Base-by-base conservation (phyloP, 1,284 basidiomycete genomes). In the Ganoderma sinense region DNA sequence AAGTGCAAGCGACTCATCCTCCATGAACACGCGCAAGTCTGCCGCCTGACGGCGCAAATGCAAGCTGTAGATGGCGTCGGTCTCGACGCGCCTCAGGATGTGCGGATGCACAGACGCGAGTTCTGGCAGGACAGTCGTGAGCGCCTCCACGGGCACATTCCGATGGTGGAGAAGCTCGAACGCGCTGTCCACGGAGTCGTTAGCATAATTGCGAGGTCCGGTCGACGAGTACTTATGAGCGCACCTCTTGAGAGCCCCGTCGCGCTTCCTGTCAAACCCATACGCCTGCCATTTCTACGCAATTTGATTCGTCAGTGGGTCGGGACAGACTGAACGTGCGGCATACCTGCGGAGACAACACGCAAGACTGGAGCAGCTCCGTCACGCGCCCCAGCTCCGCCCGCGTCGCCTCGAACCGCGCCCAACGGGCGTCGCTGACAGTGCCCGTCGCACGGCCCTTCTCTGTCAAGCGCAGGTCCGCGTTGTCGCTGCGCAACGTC, bases 401-500 rank as follows among this genome's bases (percentile, higher is more conserved):
- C 43, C 86, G 83, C 4, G 87, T 88, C 0, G 75, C 71, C 56
- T 83, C 76, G 73, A 91, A 91, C 3, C 78, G 78, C 1, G 73
- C 69, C 93, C 92, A 95, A 8, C 95, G 86, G 31, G 77, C 77
- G 59, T 89, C 85, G 13, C 89, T 87, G n/a, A 97, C 85, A 5
- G 87, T 87, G 6, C 92, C 91, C 4, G 82, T 86, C 2, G 78
- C 72, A 55, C 87, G 83, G 4, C 92, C 94, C 78, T 90, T 90
- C 73, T 88, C 86, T 0, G 96, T 97, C 66, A 97, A 82, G 43
- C 95, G 86, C 66, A 89, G 66, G 81, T 97, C 95, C 1, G 96
- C 96, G 73, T 97, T 97, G 81, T 97, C 96, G 64, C 93, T 91
- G 59, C 96, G 86, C 56, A 97, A 86, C 0, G 92, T 91, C 87